Evolutionary conservation across 1,139 yeast species (phyloP).

Genomic region (Protomyces gravidus): DNA sequence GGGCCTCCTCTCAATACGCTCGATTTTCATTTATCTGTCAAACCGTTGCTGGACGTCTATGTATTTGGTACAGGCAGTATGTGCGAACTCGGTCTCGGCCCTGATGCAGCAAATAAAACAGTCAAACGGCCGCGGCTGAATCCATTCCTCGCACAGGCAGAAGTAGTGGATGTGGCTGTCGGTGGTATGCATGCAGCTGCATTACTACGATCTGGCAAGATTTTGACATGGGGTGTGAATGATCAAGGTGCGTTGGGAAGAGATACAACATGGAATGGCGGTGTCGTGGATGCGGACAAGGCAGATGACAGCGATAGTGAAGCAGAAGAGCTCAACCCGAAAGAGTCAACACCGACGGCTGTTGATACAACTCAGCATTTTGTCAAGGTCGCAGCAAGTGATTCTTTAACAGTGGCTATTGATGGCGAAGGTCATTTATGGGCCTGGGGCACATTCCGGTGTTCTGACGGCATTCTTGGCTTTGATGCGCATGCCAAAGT

Average conservation of each 20-base stretch:
- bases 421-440: conserved; percentile 80
- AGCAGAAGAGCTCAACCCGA: conserved; percentile 79
- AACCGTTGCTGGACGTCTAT: conserved; percentile 57
- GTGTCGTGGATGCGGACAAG: conserved; percentile 51
- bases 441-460: conserved; percentile 94
- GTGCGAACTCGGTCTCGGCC: conserved; percentile 96
- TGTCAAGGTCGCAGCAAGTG: conserved; percentile 87
- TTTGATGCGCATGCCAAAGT: conserved; percentile 61
- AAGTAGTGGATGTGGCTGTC: conserved; percentile 77
- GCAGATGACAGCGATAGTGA: conserved; percentile 66
- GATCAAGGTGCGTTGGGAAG: conserved; percentile 93
- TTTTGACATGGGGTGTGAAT: conserved; percentile 98
- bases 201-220: conserved; percentile 61
- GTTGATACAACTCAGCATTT: conserved; percentile 62
- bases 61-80: conserved; percentile 96
- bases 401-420: conserved; percentile 77
- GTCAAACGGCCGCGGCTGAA: conserved; percentile 93
- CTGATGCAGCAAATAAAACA: conserved; percentile 77
- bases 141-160: conserved; percentile 61
- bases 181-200: conserved; percentile 96
- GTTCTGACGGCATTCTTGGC: conserved; percentile 86
- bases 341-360: conserved; percentile 79
- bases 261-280: conserved; percentile 61
- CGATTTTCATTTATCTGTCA: neutral
- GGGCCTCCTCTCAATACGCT: conserved; percentile 9